phyloP scores from a whole-genome alignment of 176 grass and related monocot species.

The Urochloa ruziziensis region DNA sequence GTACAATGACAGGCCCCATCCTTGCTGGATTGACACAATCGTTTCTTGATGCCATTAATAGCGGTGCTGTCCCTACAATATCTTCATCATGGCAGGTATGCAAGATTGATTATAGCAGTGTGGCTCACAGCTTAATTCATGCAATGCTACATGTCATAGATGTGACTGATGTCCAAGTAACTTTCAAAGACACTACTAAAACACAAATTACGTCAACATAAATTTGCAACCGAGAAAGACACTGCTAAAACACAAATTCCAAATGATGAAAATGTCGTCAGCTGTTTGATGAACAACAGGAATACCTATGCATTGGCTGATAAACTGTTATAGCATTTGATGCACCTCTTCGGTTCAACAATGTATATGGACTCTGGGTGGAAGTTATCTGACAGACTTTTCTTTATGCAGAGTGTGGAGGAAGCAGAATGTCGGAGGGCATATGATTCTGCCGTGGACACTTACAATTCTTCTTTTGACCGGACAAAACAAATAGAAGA shows the following conservation, averaged over 20 bases:
- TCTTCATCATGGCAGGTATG: constrained; percentile 95
- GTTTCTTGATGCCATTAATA: constrained; percentile 97
- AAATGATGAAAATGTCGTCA: not conserved
- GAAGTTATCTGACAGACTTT: constrained; percentile 11
- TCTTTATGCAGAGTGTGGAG: constrained; percentile 77
- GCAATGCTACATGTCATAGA: not conserved
- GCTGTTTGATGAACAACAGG: not conserved
- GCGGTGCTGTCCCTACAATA: constrained; percentile 84
- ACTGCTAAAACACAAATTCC: not conserved
- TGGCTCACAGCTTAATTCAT: not conserved
- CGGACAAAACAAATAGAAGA: constrained; percentile 71
- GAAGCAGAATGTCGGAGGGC: constrained; percentile 91
- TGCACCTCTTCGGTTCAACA: not conserved
- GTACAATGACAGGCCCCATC: constrained; percentile 91
- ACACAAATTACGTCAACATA: not conserved
- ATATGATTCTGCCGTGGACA: constrained; percentile 74
- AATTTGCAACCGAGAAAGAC: not conserved
- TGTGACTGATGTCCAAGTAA: not conserved
- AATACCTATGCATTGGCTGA: not conserved
- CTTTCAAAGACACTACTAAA: too few species aligned
- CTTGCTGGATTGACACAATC: constrained; percentile 93
- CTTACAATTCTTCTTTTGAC: constrained; percentile 86
- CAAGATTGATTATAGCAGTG: not conserved
- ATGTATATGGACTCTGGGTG: not conserved
- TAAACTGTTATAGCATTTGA: not conserved